Base-by-base conservation (phyloP, 1,284 basidiomycete species). In the Phellopilus nigrolimitatus region DNA sequence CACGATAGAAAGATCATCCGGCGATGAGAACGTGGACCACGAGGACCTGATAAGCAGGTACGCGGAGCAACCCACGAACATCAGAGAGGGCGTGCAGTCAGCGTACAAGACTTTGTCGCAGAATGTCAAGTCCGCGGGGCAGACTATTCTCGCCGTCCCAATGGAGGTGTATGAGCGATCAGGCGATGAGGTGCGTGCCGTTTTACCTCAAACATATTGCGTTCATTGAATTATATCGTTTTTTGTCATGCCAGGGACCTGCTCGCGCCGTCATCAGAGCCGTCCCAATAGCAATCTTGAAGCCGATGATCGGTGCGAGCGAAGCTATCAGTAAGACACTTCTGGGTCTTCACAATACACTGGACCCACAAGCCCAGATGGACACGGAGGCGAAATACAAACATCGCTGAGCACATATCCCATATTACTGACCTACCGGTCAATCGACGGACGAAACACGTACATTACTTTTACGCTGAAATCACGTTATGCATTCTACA, bases 131-230 rank as follows among this genome's bases (percentile, higher is more conserved):
- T 89, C 88, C 27, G 95, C 95, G 3, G 97, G 95, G 10, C 95
- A 99, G 70, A 99, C 97, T 0, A 99, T 99, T 57, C 77, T 99
- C 25, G 95, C 97, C 0, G 92, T 99, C 1, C 95, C 95, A 0
- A 98, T 99, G 94, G 97, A 99, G 66, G 93, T 97, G 13, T 97
- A 98, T 61, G 95, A 99, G 67, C 76, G 88, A 54, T 88, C 89
- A 10, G 88, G 88, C 13, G 88, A 84, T 48, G 88, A 94, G 76
- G 93, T 89, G 60, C 65, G 78, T 70, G 40, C 51, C 36, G 34
- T 30, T 50, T 3, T 42, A 31, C 1, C 25, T 31, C 22, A 45
- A 6, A 34, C 37, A 22, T 38, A 17, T 33, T 49, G 22, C 31
- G 21, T 28, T 38, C 19, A 6, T 34, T 37, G 33, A 33, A 38